Base-by-base conservation (phyloP, 176 grass and related monocot genomes). In the Oryza nivara region DNA sequence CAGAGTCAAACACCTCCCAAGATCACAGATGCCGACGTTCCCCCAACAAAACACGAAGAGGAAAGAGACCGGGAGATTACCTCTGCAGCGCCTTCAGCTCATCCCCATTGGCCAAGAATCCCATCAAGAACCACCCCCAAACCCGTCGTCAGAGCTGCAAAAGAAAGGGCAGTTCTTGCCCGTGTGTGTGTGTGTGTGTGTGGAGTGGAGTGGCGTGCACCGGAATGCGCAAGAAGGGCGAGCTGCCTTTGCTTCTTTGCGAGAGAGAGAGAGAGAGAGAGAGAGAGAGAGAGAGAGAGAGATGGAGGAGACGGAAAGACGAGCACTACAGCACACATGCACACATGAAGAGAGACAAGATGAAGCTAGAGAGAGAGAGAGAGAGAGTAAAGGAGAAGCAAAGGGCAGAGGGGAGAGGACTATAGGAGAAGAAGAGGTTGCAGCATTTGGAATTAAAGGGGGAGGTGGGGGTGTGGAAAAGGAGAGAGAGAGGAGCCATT, bases 381-480 rank as follows among this genome's bases (percentile, higher is more conserved):
- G 36, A 74, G 86, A 61, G 91, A 87, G 86, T 85, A 86, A 83
- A 88, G 78, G 69, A 73, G 52, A 90, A 84, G 87, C 68, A 92
- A 84, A 78, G 82, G 84, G 35, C 38, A 0, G 23, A 9, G 63
- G 45, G 41, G 35, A 32, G 35, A 36, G 68, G 66, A 17, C 52
- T 56, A 8, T 7, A 41, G 44, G 44, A 48, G 74, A 19, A 48
- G 74, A 19, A 74, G 82, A 66, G 75, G 58, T 82, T 80, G 70
- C 75, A 84, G 80, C 75, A 70, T 79, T 89, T 76, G 71, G 87
- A 80, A 63, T 79, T 86, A 70, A 89, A 86, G 72, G 82, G 82
- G 35, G 35, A 14, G 66, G 80, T 25, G 80, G 79, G 19, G 82
- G 65, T 49, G 86, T 86, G 73, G 82, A 70, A 64, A 78, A 79